Evolutionary conservation across 768 basidiomycete genomes (phyloP).

Genomic region (Leccinum rimulosum): DNA sequence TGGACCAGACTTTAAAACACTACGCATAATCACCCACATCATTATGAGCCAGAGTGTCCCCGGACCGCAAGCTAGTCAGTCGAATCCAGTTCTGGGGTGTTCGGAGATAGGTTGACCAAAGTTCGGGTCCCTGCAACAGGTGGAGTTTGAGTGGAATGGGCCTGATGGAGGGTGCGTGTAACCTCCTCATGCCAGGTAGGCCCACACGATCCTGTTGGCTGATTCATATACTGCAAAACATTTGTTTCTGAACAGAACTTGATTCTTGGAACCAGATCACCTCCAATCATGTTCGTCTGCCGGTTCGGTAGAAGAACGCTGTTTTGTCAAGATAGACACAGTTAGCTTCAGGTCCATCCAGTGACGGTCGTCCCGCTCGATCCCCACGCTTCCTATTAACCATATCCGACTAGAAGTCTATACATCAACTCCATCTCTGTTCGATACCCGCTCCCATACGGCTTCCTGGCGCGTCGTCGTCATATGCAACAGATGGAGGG

Average conservation of each 20-base stretch:
- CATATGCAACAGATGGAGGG: not conserved
- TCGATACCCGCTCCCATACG: slow-evolving; percentile 76
- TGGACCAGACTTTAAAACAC: no score
- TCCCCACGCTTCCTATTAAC: not conserved
- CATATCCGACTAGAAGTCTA: slow-evolving; percentile 46
- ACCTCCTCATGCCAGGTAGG: not conserved
- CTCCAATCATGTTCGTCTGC: slow-evolving; percentile 49
- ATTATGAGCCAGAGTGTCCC: no score
- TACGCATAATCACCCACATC: no score
- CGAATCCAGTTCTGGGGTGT: slow-evolving; percentile 17
- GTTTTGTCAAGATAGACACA: slow-evolving; percentile 82
- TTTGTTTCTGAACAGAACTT: not conserved
- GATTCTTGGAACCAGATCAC: slow-evolving; percentile 55
- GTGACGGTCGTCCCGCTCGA: slow-evolving; percentile 11
- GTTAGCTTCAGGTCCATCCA: slow-evolving; percentile 79
- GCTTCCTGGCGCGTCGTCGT: slow-evolving; percentile 47
- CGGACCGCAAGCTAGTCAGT: no score
- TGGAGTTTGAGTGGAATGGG: no score
- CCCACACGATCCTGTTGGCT: not conserved
- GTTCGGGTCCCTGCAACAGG: no score
- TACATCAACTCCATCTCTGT: slow-evolving; percentile 85
- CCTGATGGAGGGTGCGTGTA: no score
- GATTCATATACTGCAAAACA: slow-evolving; percentile 2
- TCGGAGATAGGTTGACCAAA: slow-evolving; percentile 8
- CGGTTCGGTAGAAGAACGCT: slow-evolving; percentile 43